Conservation (phyloP, 169 alveolate species). For the Eimeria sp. region DNA sequence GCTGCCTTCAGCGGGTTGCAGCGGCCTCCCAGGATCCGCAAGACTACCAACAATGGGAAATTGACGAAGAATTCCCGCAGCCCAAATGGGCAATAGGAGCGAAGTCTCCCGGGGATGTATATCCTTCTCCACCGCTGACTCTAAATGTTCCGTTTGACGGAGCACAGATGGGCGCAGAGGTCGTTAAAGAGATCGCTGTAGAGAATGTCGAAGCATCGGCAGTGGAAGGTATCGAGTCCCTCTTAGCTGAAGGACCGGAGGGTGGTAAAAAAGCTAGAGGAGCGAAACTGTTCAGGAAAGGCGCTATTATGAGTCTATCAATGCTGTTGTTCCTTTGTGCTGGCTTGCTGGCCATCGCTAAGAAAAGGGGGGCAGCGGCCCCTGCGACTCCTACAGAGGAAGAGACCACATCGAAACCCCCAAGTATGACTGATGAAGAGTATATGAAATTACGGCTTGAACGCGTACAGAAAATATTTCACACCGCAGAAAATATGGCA, state of each 20-base stretch:
- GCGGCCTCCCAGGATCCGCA: neutral
- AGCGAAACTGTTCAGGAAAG: neutral
- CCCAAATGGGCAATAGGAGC: neutral
- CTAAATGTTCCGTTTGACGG: neutral
- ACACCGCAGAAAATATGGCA: neutral
- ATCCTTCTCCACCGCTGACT: neutral
- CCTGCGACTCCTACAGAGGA: neutral
- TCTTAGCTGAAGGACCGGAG: neutral
- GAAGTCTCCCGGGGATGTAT: neutral
- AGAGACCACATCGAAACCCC: neutral
- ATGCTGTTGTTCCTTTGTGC: neutral
- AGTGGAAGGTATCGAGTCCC: neutral
- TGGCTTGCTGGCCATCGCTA: neutral
- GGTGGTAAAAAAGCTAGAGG: neutral
- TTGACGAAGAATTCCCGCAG: no score
- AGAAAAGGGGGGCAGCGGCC: neutral
- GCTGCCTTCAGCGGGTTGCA: neutral
- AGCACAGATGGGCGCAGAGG: neutral
- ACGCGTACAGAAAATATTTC: neutral
- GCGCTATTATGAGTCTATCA: neutral
- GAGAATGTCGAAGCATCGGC: neutral
- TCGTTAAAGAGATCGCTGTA: neutral
- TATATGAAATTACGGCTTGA: neutral
- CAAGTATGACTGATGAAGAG: neutral
- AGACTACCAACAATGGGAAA: neutral